Conservation (phyloP, 306 rosid species). For the Sesbania bispinosa region DNA sequence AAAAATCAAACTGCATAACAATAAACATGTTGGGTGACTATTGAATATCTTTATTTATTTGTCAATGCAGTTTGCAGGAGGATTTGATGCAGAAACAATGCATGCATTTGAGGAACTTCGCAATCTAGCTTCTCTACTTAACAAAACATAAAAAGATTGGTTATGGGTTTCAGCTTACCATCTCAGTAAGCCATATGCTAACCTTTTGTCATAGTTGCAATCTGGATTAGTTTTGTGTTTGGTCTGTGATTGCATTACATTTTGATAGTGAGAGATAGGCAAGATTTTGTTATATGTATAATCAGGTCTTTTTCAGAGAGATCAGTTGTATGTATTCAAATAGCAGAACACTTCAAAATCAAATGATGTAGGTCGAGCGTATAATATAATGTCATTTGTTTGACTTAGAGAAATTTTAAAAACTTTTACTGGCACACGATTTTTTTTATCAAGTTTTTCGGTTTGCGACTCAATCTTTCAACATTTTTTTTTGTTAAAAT, state of each 20-base stretch:
- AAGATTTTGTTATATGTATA: slow-evolving; percentile 26
- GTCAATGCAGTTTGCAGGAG: slow-evolving; percentile 90
- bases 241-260: slow-evolving; percentile 16
- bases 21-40: background rate
- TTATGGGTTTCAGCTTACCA: slow-evolving; percentile 36
- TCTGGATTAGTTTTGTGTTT: slow-evolving; percentile 11
- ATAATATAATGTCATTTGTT: no score
- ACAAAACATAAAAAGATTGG: slow-evolving; percentile 55
- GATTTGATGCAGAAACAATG: slow-evolving; percentile 99
- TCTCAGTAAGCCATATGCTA: slow-evolving; percentile 38
- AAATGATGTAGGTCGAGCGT: no score
- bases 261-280: slow-evolving; percentile 21
- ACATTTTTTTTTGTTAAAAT: no score
- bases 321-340: no score
- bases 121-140: slow-evolving; percentile 78
- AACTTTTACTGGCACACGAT: no score
- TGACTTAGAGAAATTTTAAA: no score
- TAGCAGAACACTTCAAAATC: no score
- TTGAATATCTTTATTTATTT: no score
- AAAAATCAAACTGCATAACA: background rate
- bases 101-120: slow-evolving; percentile 94
- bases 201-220: slow-evolving; percentile 24
- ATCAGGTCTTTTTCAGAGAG: no score
- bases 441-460: no score
- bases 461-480: no score